Conservation (phyloP, 2,329 filamentous ascomycete genomes). For the Cytospora leucostoma region DNA sequence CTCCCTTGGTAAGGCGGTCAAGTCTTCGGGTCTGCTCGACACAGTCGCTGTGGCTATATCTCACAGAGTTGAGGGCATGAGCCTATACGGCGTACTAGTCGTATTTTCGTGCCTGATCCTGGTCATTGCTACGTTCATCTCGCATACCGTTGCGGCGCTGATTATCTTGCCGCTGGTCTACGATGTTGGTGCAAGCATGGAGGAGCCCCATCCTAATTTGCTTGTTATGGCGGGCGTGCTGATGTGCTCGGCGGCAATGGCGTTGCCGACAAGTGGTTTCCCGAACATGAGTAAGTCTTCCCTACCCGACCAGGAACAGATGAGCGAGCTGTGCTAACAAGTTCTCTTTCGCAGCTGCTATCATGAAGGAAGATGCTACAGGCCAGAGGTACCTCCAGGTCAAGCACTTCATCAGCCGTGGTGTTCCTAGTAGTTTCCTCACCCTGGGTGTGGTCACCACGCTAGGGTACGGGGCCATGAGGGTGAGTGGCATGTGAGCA, state of each 20-base stretch:
- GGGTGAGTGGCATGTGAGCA: constrained; percentile 50
- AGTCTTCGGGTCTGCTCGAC: constrained; percentile 86
- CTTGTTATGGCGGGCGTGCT: constrained; percentile 93
- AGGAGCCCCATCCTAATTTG: constrained; percentile 87
- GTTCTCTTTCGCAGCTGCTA: constrained; percentile 65
- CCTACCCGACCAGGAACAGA: constrained; percentile 3
- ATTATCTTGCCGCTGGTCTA: constrained; percentile 91
- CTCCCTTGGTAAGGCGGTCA: constrained; percentile 90
- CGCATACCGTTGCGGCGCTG: constrained; percentile 91
- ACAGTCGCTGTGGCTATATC: constrained; percentile 83
- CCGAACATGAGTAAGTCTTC: constrained; percentile 96
- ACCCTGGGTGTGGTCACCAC: constrained; percentile 82
- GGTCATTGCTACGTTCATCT: constrained; percentile 96
- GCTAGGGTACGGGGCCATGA: constrained; percentile 89
- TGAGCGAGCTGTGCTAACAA: constrained; percentile 9
- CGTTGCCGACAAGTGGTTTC: constrained; percentile 90
- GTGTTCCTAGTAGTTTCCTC: constrained; percentile 82
- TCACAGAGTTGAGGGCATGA: constrained; percentile 70
- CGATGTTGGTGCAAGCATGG: constrained; percentile 82
- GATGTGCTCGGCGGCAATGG: constrained; percentile 99
- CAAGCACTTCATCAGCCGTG: constrained; percentile 92
- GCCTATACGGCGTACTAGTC: constrained; percentile 81
- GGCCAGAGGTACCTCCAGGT: constrained; percentile 91
- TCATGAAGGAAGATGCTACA: constrained; percentile 98
- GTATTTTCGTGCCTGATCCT: constrained; percentile 84